Evolutionary conservation across 805 yeast genomes (phyloP), one percentile per base, ranked within the genome.

Genomic region (Candida ficus): DNA sequence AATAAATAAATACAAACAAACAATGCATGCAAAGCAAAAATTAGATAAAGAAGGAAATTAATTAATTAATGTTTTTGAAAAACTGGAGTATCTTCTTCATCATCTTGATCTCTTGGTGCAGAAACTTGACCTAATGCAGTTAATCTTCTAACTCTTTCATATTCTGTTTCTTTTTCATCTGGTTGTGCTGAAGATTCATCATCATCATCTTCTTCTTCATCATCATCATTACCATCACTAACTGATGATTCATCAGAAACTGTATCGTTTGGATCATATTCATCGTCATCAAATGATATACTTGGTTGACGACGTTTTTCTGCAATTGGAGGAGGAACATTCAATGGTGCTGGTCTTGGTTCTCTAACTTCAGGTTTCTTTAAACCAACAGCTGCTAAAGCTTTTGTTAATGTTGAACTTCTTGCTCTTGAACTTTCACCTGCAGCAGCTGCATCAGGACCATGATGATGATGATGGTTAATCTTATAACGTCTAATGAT

Each of bases 401-500:
- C 82, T 43, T 64, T 71, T 11, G 44, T 44, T 4, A 76, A 60
- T 2, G 77, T 65, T 20, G 74, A 60, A 5, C 58, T 48, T 48
- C 73, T 59, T 37, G 43, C 39, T 47, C 53, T 49, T 4, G 35
- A 29, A 35, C 26, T 22, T 25, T 42, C 10, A 17, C 7, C 18
- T 2, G 16, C 7, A 9, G 6, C 13, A 7, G 8, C 9, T 4
- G 18, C 19, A 33, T 5, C 3, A 23, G 3, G 21, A 17, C n/a
- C 7, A 13, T 33, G 36, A 17, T 17, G 29, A 18, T 33, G 36
- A 49, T 80, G 87, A 4, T 76, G 73, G 52, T 81, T 85, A 38
- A 90, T 80, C 52, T 68, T 74, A 62, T 89, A 91, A 39, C 95
- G 71, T 55, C 96, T 78, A 34, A 93, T 68, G 41, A 93, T 77